Evolutionary conservation across 441 rosid genomes (phyloP), one percentile per base, ranked within the genome.

Genomic region (Theobroma grandiflorum): DNA sequence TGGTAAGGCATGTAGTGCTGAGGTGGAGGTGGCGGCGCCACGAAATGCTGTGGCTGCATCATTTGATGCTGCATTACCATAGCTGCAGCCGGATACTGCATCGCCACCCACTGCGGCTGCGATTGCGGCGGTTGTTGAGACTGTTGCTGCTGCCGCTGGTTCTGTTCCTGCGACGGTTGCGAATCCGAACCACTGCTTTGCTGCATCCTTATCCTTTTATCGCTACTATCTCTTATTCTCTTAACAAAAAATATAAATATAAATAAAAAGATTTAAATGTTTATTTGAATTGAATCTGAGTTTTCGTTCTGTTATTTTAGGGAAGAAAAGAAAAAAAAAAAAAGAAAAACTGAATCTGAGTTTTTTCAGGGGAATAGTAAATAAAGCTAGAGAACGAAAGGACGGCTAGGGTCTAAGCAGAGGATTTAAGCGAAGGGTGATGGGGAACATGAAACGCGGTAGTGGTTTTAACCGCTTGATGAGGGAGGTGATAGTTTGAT

Each of bases 1-100:
- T 86, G 87, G 77, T 88, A 90, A 8, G 91, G 90, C 86, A 93
- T 78, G 71, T 90, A 91, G 67, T 87, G 94, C 38, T 82, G 92
- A 58, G 83, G 79, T 33, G 88, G 85, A 42, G 88, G 93, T 53
- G 90, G 86, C 43, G 88, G 89, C 74, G 88, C 84, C 61, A 78
- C 78, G 72, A 82, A 86, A 73, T 88, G 90, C 69, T 84, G 93
- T 33, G 89, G 82, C 4, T 89, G 90, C 85, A 95, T 84, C 94
- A 91, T 88, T 31, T 92, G 99, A 62, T 87, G 98, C 78, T 90
- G 98, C 97, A 94, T 93, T 85, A 92, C 87, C 94, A 93, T 86
- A 38, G 96, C 88, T 16, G 94, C 82, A 52, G 92, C 82, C 7
- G 98, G 94, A 67, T 90, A 95, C 88, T 87, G 97, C 96, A 91